phyloP scores from a whole-genome alignment of 1,284 basidiomycete species.

The Rhodofomes roseus region DNA sequence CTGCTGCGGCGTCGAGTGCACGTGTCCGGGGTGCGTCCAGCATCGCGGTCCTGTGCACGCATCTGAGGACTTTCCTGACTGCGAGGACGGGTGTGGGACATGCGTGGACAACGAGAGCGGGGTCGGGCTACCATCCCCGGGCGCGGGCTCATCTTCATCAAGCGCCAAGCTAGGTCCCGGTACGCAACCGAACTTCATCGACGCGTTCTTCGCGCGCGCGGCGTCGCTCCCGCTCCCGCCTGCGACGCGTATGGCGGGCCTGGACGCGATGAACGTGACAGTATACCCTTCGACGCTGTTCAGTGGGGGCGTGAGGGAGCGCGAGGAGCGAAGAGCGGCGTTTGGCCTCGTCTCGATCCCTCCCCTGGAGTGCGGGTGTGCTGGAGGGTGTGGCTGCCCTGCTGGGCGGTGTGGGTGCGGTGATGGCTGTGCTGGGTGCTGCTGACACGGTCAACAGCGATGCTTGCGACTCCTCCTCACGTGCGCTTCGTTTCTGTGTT shows the following conservation, averaged over 20 bases:
- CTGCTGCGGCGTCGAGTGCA: slow-evolving; percentile 64
- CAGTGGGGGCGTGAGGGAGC: slow-evolving; percentile 16
- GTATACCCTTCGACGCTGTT: slow-evolving; percentile 41
- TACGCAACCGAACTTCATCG: slow-evolving; percentile 39
- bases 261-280: slow-evolving; percentile 48
- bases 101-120: slow-evolving; percentile 54
- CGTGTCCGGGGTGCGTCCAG: slow-evolving; percentile 70
- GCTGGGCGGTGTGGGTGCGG: slow-evolving; percentile 49
- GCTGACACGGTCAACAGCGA: slow-evolving; percentile 12
- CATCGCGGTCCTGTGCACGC: slow-evolving; percentile 53
- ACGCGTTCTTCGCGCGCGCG: slow-evolving; percentile 61
- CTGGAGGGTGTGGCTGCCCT: slow-evolving; percentile 43
- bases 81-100: slow-evolving; percentile 58
- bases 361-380: slow-evolving; percentile 61
- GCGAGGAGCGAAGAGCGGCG: slow-evolving; percentile 34
- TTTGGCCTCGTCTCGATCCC: slow-evolving; percentile 54
- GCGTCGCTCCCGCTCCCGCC: slow-evolving; percentile 54
- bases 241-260: slow-evolving; percentile 34
- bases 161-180: neutral
- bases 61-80: slow-evolving; percentile 43
- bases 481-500: neutral
- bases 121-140: slow-evolving; percentile 36
- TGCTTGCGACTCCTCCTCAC: neutral
- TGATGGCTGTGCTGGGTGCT: slow-evolving; percentile 48
- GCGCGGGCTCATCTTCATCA: neutral